Evolutionary conservation across 768 basidiomycete species (phyloP).

Genomic region (Tephrocybe sp.): DNA sequence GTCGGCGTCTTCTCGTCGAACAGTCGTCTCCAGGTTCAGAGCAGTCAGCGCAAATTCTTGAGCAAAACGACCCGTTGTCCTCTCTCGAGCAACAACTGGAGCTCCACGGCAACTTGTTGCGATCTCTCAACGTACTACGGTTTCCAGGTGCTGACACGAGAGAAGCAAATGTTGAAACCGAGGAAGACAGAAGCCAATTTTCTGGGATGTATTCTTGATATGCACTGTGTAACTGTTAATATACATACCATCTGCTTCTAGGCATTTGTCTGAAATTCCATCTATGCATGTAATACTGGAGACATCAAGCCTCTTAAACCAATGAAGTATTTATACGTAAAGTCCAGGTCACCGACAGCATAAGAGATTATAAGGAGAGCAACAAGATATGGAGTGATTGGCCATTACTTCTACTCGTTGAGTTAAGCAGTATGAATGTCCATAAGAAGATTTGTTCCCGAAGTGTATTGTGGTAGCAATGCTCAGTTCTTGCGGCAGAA

Average conservation of each 20-base stretch:
- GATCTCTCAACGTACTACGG: slow-evolving; percentile 6
- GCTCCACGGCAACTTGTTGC: slow-evolving; percentile 8
- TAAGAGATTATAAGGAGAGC: slow-evolving; percentile 1
- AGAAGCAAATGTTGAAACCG: neutral
- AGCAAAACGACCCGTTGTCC: slow-evolving; percentile 2
- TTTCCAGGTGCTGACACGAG: neutral
- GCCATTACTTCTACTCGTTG: neutral
- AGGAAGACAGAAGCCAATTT: slow-evolving; percentile 35
- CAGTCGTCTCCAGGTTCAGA: slow-evolving; percentile 4
- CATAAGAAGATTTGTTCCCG: slow-evolving; percentile 3
- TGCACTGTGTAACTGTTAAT: too few relatives aligned
- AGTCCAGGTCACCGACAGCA: neutral
- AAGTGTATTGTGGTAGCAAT: slow-evolving; percentile 6
- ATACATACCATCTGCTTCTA: too few relatives aligned
- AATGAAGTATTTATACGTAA: neutral
- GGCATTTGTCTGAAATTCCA: too few relatives aligned
- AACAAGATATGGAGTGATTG: neutral
- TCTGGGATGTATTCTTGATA: slow-evolving; percentile 60
- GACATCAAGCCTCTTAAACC: slow-evolving; percentile 10
- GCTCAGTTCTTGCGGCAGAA: slow-evolving; percentile 74
- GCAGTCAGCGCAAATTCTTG: slow-evolving; percentile 11
- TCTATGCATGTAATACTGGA: too few relatives aligned
- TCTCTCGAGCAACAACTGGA: slow-evolving; percentile 14
- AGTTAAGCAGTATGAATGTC: slow-evolving; percentile 5
- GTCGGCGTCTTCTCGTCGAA: slow-evolving; percentile 49